Evolutionary conservation across 2,329 filamentous ascomycete species (phyloP), one percentile per base, ranked within the genome.

Genomic region (Aspergillus neoniger): DNA sequence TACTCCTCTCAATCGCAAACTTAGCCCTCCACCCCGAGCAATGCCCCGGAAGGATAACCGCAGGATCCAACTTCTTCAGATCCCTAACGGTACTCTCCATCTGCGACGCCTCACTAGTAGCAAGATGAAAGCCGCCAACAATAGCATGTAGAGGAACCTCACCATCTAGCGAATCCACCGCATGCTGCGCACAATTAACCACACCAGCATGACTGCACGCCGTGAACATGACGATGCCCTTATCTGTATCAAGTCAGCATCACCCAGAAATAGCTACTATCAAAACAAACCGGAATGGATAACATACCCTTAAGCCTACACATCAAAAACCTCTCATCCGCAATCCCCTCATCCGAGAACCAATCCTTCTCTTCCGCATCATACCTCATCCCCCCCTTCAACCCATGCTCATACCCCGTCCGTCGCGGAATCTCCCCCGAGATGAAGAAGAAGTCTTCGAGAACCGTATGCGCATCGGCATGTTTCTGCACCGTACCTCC

Each of bases 1-100:
- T 82, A 39, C 76, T 72, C 61, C 77, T 80, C 69, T 85, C 81
- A 62, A 84, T 83, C 47, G 77, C 76, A 63, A 80, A 80, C 68
- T 84, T 85, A 38, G 81, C 83, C 62, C 82, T 75, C 82, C 83
- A 86, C 5, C 83, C 83, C 0, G 83, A 81, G 64, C 83, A 85
- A 68, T 86, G 83, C 0, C 83, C 83, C 0, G 83, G 82, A 68
- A 85, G 75, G 3, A 85, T 67, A 0, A 85, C 73, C 12, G 78
- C 78, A 0, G 82, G 81, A 55, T 79, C 74, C 3, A 85, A 66
- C 0, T 63, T 72, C 64, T 81, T 80, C 21, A 86, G 69, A 55
- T 84, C 83, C n/a, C 69, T 65, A 1, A 85, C 72, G 0, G 82
- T 83, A 17, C 70, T 73, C 43, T 79, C 67, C 57, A 84, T 70